Base-by-base conservation (phyloP, 441 rosid species). In the Breynia disticha region DNA sequence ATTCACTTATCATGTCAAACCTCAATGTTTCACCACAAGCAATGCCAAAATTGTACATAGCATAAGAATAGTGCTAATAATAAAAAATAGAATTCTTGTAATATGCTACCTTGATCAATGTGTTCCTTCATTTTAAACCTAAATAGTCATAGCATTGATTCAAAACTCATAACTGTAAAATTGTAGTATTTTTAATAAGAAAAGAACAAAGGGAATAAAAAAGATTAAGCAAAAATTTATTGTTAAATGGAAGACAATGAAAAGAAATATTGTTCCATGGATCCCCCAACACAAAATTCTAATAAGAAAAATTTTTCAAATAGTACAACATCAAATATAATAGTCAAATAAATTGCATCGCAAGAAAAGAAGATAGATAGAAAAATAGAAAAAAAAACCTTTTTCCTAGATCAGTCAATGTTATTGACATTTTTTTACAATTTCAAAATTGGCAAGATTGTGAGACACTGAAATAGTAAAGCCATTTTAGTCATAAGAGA, bases 51-150 rank as follows among this genome's bases (percentile, higher is more conserved):
- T 93, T 93, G 69, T 93, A 93, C 98, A 93, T 93, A 48, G 98
- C 97, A 79, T 93, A 97, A 50, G 98, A 97, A 74, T 93, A 93
- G 67, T 88, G 98, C 98, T 97, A 93, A 68, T 93, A 89, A 70
- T 89, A 89, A 73, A 68, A 86, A 70, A 93, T 75, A 54, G 98
- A 97, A 81, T 83, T 93, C 76, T 93, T 89, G 88, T 93, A 93
- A 76, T 81, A 86, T 45, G 85, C 82, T 64, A 70, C 98, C 98
- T 75, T 93, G 90, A 63, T 77, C 72, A 62, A 93, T 86, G 72
- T 93, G 93, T 44, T 97, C 98, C 68, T 93, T 97, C 79, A 93
- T 70, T 76, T 93, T 93, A 67, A n/a, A 93, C 97, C 98, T 93
- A 75, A 53, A 79, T 49, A 63, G 32, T 47, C 37, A 61, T 43